Evolutionary conservation across 495 filamentous ascomycete genomes (phyloP), one percentile per base, ranked within the genome.

Genomic region (Neurospora sp.): DNA sequence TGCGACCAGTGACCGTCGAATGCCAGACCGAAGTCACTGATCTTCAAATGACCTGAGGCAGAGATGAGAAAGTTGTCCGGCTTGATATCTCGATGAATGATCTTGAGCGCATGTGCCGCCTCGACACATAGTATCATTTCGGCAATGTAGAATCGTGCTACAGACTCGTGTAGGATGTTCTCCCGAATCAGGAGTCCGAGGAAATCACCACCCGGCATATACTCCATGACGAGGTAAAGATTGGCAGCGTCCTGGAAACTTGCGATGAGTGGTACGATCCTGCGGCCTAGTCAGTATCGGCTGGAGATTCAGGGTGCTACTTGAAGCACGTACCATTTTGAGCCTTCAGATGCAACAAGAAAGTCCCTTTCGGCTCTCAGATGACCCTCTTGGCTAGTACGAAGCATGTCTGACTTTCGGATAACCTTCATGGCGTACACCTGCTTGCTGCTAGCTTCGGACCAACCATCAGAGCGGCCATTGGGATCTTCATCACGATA

Each of bases 381-480:
- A 80, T 98, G 95, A 11, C 92, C 94, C 83, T 98, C 95, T 81
- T 98, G 95, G 76, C 91, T 90, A 71, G 92, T 93, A 3, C 89
- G 89, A 20, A 98, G 86, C 93, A 97, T 97, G 20, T 92, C 90
- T 3, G 91, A 91, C 81, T 98, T 98, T 42, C 91, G 91, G 73
- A 98, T 97, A 20, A 96, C 92, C 80, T 98, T 98, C 94, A 98
- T 97, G 9, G 95, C 95, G 80, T 91, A 97, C 3, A 97, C 90
- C 69, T 89, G 85, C 59, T 87, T 88, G 69, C 80, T 83, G 39
- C 72, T 69, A 12, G 62, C 74, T n/a, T 75, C 73, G 5, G 74
- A 75, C 76, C 59, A 79, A 35, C 74, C 76, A 9, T 72, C 77
- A 11, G 73, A 46, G 27, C 59, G 75, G 9, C 69, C 72, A n/a